Percentiles rank a stretch among this genome's conserved stretches.
Conservation (phyloP, 2,329 filamentous ascomycete genomes). For the Sclerotinia glacialis region DNA sequence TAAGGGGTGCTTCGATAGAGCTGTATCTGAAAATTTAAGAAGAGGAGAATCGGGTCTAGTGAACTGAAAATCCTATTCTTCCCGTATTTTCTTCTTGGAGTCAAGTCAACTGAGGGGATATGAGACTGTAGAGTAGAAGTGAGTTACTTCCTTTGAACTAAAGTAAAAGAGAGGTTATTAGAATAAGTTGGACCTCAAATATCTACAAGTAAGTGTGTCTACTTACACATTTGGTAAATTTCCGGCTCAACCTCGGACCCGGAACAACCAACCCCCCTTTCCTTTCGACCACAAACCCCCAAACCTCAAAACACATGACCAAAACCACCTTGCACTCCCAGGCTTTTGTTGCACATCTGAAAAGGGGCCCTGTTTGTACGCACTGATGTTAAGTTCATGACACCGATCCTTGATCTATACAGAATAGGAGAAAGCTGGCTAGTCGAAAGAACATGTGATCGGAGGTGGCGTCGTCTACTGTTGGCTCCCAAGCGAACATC, state of each 20-base stretch:
- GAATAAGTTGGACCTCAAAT: neutral
- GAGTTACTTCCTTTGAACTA: no score
- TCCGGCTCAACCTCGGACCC: no score
- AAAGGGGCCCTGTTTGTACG: no score
- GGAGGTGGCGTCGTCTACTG: accelerated
- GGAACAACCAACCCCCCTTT: no score
- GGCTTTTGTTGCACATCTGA: no score
- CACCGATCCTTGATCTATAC: neutral
- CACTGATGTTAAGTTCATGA: neutral
- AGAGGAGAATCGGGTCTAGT: neutral
- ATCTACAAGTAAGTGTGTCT: neutral
- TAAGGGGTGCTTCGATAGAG: neutral
- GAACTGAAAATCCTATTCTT: neutral
- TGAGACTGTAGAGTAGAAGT: neutral
- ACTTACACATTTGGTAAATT: no score
- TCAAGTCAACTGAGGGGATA: accelerated
- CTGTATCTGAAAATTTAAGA: neutral
- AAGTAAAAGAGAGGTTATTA: neutral
- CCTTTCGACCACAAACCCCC: no score
- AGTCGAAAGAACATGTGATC: neutral
- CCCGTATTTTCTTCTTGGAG: neutral
- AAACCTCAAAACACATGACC: no score
- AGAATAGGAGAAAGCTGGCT: neutral
- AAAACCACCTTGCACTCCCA: no score
- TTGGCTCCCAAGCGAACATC: neutral